A percentile compares a stretch with the other conserved stretches of the same genome.
Evolutionary conservation across 176 grass and related monocot species (phyloP).

Genomic region (Juncus inflexus): DNA sequence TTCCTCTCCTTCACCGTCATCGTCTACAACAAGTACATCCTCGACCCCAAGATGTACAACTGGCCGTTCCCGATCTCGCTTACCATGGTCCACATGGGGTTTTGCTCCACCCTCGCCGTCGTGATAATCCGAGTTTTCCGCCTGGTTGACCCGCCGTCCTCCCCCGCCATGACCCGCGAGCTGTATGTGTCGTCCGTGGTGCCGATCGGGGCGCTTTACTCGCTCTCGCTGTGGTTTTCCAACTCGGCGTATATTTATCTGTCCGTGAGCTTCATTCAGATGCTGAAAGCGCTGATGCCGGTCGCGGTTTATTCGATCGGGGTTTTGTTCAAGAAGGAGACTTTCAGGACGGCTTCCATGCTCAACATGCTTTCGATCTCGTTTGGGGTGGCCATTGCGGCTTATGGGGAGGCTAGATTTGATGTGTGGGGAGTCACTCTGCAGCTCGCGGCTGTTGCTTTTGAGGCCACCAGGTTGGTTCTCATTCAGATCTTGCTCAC

Average conservation of each 20-base stretch:
- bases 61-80: constrained; percentile 98
- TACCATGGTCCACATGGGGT: constrained; percentile 96
- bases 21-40: constrained; percentile 99
- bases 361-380: constrained; percentile 98
- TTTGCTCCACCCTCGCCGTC: constrained; percentile 80
- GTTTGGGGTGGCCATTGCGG: constrained; percentile 77
- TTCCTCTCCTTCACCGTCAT: constrained; percentile 90
- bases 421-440: constrained; percentile 58
- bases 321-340: constrained; percentile 71
- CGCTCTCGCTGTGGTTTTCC: constrained; percentile 96
- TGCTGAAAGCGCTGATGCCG: constrained; percentile 99
- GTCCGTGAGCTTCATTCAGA: constrained; percentile 98
- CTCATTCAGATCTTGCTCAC: constrained; percentile 99
- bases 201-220: constrained; percentile 91
- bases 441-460: constrained; percentile 71
- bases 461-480: constrained; percentile 87
- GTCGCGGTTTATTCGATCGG: constrained; percentile 96
- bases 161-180: constrained; percentile 63
- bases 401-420: constrained; percentile 77
- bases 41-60: constrained; percentile 95
- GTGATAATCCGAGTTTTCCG: constrained; percentile 71
- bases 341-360: constrained; percentile 57
- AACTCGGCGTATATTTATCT: constrained; percentile 99
- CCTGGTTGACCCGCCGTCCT: constrained; percentile 55
- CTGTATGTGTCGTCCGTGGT: constrained; percentile 67